Evolutionary conservation across 768 basidiomycete genomes (phyloP), one percentile per base, ranked within the genome.

Genomic region (Leccinellum rugosiceps): DNA sequence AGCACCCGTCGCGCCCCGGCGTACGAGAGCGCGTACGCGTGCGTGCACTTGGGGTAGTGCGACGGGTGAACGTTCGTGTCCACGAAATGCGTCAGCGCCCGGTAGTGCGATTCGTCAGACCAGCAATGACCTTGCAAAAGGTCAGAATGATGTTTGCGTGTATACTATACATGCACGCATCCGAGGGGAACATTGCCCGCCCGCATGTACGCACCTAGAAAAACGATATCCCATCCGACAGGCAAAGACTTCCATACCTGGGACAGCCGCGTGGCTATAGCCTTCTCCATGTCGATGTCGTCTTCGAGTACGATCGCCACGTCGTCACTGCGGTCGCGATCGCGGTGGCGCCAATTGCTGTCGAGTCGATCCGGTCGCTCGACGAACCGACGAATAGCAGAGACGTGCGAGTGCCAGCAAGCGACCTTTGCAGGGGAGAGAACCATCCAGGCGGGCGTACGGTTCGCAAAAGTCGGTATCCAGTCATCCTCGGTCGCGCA

Each of bases 281-380:
- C 82, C 30, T 69, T 74, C 72, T 92, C 90, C 82, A 90, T 85
- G 65, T 92, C 87, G 10, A 92, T 74, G 60, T 92, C 90, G 65
- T 91, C 90, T 69, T 91, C 90, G 7, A 90, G 74, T n/a, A 91
- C 76, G 9, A 90, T 56, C 0, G 77, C 75, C 2, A 80, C 74
- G 10, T 75, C 75, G 55, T 74, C 63, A 4, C 49, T 51, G 15
- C 46, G 66, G 46, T 28, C 50, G n/a, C 8, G 41, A 10, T 23
- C 56, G 11, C 17, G 35, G 35, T 38, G 17, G 35, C 35, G 35
- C 35, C 35, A 35, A 17, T 35, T 35, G 35, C 17, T 38, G 8
- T 17, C 35, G 35, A 21, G 23, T 34, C n/a, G 58, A 48, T 55
- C 66, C 52, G 57, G 75, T 73, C 45, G 70, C 10, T 67, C 63